phyloP scores from a whole-genome alignment of 2,329 filamentous ascomycete genomes.

The Colletotrichum acutatum region DNA sequence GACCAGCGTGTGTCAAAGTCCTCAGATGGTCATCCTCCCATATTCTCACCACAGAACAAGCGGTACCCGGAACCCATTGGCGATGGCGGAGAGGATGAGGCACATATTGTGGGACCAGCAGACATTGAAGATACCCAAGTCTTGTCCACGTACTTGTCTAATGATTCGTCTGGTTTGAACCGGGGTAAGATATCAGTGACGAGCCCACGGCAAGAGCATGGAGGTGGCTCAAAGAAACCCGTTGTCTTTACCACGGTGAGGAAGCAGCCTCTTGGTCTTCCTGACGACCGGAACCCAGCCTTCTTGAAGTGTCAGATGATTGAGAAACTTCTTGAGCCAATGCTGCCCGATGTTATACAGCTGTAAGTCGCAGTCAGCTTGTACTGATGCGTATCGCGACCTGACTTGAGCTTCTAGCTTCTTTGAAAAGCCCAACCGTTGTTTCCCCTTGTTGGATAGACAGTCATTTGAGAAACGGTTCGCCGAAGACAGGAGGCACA shows the following conservation, averaged over 20 bases:
- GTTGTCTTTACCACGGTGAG: conserved; percentile 60
- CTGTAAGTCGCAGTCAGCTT: conserved; percentile 46
- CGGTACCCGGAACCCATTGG: conserved; percentile 26
- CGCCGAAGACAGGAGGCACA: conserved; percentile 54
- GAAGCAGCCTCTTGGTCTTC: conserved; percentile 56
- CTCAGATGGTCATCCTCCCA: not conserved
- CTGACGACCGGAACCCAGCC: conserved; percentile 49
- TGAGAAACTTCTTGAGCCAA: conserved; percentile 69
- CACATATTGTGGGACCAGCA: conserved; percentile 69
- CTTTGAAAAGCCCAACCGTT: conserved; percentile 65
- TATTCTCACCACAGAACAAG: not conserved
- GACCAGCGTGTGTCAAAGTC: conserved; percentile 38
- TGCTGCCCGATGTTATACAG: conserved; percentile 60
- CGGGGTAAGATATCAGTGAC: conserved; percentile 26
- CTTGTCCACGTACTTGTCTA: conserved; percentile 55
- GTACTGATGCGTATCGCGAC: not conserved
- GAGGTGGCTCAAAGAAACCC: conserved; percentile 40
- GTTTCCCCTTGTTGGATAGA: conserved; percentile 71
- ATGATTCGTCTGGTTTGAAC: conserved; percentile 18
- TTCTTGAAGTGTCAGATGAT: conserved; percentile 64
- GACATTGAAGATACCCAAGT: conserved; percentile 70
- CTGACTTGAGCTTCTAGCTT: conserved; percentile 51
- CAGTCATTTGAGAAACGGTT: conserved; percentile 62
- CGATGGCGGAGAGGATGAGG: conserved; percentile 49
- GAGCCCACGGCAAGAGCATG: conserved; percentile 12